Evolutionary conservation across 805 yeast genomes (phyloP).

Genomic region (Candida andamanensis): DNA sequence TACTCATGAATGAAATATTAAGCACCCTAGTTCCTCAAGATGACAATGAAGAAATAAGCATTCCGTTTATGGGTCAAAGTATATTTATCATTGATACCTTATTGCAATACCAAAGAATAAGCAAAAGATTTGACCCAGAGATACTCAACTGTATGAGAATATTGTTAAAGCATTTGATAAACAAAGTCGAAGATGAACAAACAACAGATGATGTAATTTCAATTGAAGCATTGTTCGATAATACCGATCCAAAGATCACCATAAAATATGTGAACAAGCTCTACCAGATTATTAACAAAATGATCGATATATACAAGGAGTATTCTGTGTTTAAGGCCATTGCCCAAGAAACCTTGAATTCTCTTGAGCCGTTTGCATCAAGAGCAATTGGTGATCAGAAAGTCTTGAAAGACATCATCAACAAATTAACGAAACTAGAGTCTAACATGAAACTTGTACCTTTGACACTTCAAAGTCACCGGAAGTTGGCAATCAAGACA

Average conservation of each 20-base stretch:
- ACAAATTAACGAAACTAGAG: constrained; percentile 46
- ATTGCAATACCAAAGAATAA: constrained; percentile 67
- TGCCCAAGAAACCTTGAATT: constrained; percentile 14
- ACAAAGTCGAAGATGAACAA: not conserved
- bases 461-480: constrained; percentile 75
- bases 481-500: constrained; percentile 77
- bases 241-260: constrained; percentile 13
- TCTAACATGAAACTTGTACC: constrained; percentile 44
- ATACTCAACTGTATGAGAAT: constrained; percentile 30
- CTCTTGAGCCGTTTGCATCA: constrained; percentile 22
- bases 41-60: constrained; percentile 26
- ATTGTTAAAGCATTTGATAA: constrained; percentile 29
- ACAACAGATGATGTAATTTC: constrained; percentile 4
- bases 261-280: constrained; percentile 30
- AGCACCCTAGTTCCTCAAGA: constrained; percentile 27
- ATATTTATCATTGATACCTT: constrained; percentile 61
- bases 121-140: constrained; percentile 84
- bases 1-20: constrained; percentile 67
- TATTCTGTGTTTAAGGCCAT: constrained; percentile 59
- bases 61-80: too few relatives aligned
- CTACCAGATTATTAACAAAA: constrained; percentile 25
- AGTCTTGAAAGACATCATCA: constrained; percentile 37
- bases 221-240: constrained; percentile 14
- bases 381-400: constrained; percentile 17
- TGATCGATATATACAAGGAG: constrained; percentile 52